Base-by-base conservation (phyloP, 2,329 filamentous ascomycete species). In the Sporothrix euskadiensis region DNA sequence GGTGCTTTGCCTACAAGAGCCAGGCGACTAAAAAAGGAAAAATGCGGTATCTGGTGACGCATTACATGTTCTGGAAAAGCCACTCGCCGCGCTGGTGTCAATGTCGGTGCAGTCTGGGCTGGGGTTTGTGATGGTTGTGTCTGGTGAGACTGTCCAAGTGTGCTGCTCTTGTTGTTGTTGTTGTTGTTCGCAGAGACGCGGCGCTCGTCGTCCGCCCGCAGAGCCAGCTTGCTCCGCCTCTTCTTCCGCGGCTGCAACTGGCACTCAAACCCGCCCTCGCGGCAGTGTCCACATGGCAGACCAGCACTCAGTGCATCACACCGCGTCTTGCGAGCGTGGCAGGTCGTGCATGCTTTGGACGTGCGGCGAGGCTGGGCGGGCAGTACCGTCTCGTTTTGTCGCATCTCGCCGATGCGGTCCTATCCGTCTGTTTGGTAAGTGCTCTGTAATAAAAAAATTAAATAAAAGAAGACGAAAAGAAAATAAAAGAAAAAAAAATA, bases 21-120 rank as follows among this genome's bases (percentile, higher is more conserved):
- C 5, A 59, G 56, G 4, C 56, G 56, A 14, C 56, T 59, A 14
- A 59, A 59, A 12, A 59, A 59, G 12, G 56, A 59, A 39, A 59
- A 59, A 30, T 59, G 56, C 56, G 56, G 56, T 6, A 35, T 59
- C 56, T 59, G 56, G 56, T 59, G 56, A 9, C 56, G 56, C 56
- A 59, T 59, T 3, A 35, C 56, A 19, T 59, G 56, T 32, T 59
- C 56, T 14, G 56, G 30, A 8, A 59, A 35, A 30, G 56, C 56
- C 4, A 59, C 56, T 16, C 30, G 56, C 1, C 10, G 30, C 2
- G 56, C 7, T 5, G 56, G 56, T 12, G 56, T 35, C 12, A 35
- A 12, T 26, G 14, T 49, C 44, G 44, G 6, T 49, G 47, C 47
- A 52, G 47, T 16, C 47, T 16, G 7, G 2, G 16, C 47, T 49